Percentiles rank a stretch among this genome's conserved stretches.
These are phyloP conservation scores for Hemisphaericaspora nanyangensis DNA, from an alignment of 805 yeast species.

Conservation along the genomic window DNA sequence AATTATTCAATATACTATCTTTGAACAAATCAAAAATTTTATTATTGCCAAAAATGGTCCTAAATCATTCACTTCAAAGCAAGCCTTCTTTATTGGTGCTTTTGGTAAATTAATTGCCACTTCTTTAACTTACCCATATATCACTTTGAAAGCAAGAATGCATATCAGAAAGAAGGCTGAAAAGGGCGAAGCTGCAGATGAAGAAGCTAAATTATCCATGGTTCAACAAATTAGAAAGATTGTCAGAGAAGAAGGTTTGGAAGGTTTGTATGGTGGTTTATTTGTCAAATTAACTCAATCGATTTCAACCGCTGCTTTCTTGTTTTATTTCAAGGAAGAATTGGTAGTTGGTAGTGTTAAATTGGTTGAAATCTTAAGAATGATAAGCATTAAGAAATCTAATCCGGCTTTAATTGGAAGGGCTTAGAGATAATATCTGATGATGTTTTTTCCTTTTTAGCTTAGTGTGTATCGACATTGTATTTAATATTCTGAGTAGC, in stretches of 20 bases:
- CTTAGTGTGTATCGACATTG: no score
- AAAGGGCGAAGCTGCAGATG: conserved; percentile 9
- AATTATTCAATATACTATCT: conserved; percentile 85
- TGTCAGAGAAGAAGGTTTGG: conserved; percentile 64
- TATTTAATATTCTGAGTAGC: no score
- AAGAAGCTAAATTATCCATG: conserved; percentile 35
- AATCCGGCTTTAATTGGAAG: neutral
- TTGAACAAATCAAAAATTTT: conserved; percentile 76
- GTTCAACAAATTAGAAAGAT: conserved; percentile 53
- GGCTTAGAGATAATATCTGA: neutral
- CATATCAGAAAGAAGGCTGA: conserved; percentile 53
- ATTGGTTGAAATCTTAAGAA: conserved; percentile 42
- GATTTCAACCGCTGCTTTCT: conserved; percentile 82
- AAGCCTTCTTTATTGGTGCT: conserved; percentile 87
- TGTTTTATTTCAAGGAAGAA: conserved; percentile 88
- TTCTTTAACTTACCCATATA: conserved; percentile 82
- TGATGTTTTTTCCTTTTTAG: no score
- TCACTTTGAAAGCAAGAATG: conserved; percentile 85
- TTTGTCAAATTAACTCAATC: conserved; percentile 77
- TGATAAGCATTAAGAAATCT: conserved; percentile 19
- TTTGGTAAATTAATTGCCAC: conserved; percentile 89
- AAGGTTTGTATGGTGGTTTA: conserved; percentile 79
- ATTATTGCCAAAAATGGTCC: conserved; percentile 53
- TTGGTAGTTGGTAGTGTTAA: conserved; percentile 57
- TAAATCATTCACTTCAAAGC: conserved; percentile 55